phyloP scores from a whole-genome alignment of 2,329 filamentous ascomycete genomes.

The Aspergillus felis region DNA sequence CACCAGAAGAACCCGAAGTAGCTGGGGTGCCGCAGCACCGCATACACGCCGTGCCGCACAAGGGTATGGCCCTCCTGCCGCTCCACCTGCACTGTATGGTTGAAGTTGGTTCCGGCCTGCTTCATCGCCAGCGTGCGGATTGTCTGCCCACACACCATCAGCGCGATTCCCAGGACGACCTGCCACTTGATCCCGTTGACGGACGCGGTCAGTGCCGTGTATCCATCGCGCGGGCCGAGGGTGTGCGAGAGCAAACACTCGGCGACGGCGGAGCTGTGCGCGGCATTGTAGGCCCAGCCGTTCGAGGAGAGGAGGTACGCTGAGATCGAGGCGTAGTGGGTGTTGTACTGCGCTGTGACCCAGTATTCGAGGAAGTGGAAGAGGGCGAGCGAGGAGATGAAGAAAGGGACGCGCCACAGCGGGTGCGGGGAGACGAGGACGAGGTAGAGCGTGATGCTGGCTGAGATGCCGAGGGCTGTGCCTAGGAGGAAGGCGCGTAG shows the following conservation, averaged over 20 bases:
- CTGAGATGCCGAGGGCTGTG: constrained; percentile 35
- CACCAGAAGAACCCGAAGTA: constrained; percentile 99
- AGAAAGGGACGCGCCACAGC: constrained; percentile 57
- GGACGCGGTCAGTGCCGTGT: constrained; percentile 42
- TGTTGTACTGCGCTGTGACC: constrained; percentile 82
- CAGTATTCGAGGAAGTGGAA: constrained; percentile 98
- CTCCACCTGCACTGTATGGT: constrained; percentile 72
- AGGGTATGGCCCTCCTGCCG: constrained; percentile 69
- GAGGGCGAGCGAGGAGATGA: constrained; percentile 58
- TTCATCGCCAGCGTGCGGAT: constrained; percentile 82
- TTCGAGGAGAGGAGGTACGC: constrained; percentile 84
- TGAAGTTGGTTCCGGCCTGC: constrained; percentile 86
- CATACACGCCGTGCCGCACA: constrained; percentile 81
- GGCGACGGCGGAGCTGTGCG: constrained; percentile 68
- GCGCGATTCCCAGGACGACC: constrained; percentile 54
- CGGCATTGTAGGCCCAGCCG: constrained; percentile 77
- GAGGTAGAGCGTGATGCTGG: constrained; percentile 26
- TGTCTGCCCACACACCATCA: constrained; percentile 68
- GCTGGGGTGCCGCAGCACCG: constrained; percentile 72
- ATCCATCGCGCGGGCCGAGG: constrained; percentile 34
- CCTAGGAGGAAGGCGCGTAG: constrained; percentile 44
- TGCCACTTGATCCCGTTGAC: constrained; percentile 32
- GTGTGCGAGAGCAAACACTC: constrained; percentile 58
- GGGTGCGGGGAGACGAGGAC: constrained; percentile 28
- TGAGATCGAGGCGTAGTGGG: constrained; percentile 63